A percentile compares a stretch with the other conserved stretches of the same genome.
phyloP scores from a whole-genome alignment of 768 basidiomycete species.

The Multifurca ochricompacta region DNA sequence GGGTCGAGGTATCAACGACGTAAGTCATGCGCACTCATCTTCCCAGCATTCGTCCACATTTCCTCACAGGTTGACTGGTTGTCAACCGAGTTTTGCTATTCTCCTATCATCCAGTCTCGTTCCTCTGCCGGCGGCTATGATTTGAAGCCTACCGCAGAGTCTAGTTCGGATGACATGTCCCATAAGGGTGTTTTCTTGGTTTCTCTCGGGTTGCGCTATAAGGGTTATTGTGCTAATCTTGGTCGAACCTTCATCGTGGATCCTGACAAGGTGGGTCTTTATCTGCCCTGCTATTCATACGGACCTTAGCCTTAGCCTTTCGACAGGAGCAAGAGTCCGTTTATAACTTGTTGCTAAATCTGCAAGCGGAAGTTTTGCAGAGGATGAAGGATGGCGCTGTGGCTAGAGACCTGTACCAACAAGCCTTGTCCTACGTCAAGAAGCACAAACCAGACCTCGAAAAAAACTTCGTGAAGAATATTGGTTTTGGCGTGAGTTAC shows the following conservation, averaged over 20 bases:
- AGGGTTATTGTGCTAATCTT: slow-evolving; percentile 86
- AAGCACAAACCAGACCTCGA: slow-evolving; percentile 78
- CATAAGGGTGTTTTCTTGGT: slow-evolving; percentile 85
- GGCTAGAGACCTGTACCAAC: slow-evolving; percentile 76
- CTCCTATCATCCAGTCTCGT: slow-evolving; percentile 92
- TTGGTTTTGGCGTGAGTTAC: slow-evolving; percentile 76
- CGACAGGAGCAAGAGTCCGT: slow-evolving; percentile 84
- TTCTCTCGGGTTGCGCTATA: slow-evolving; percentile 85
- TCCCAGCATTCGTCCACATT: slow-evolving; percentile 9
- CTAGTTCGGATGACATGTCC: slow-evolving; percentile 73
- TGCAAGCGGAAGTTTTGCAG: slow-evolving; percentile 69
- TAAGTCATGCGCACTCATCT: slow-evolving; percentile 32
- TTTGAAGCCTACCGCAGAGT: slow-evolving; percentile 78
- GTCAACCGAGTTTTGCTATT: slow-evolving; percentile 89
- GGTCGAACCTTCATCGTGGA: slow-evolving; percentile 95
- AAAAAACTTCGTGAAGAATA: slow-evolving; percentile 76
- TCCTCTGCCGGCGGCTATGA: slow-evolving; percentile 82
- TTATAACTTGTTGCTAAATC: slow-evolving; percentile 66
- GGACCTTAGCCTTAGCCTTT: background rate
- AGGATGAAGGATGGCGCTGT: slow-evolving; percentile 73
- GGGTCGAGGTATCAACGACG: slow-evolving; percentile 64
- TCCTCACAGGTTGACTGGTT: slow-evolving; percentile 70
- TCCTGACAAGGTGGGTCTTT: slow-evolving; percentile 61
- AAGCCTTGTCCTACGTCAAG: slow-evolving; percentile 59
- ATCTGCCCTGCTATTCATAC: background rate